Evolutionary conservation across 1,284 basidiomycete species (phyloP).

Genomic region (Ustilago xerochloae): DNA sequence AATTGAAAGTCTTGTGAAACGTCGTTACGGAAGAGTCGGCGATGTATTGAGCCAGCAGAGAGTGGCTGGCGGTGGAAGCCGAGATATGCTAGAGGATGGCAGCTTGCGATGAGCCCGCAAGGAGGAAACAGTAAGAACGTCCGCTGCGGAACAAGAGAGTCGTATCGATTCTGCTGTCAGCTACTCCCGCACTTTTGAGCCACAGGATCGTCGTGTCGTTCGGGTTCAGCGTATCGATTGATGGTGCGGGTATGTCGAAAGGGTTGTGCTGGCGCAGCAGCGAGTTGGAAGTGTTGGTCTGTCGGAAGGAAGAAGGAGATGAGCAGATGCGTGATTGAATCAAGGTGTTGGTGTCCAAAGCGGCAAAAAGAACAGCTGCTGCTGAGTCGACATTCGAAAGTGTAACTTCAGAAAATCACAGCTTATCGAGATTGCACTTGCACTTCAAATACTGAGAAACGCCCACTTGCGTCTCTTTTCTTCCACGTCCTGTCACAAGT

Average conservation of each 20-base stretch:
- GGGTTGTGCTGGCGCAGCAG: neutral
- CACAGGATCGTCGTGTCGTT: neutral
- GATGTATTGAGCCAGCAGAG: neutral
- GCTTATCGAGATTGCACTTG: conserved; percentile 1
- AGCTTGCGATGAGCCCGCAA: neutral
- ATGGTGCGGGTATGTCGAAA: neutral
- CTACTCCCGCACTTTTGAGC: neutral
- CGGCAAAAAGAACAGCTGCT: neutral
- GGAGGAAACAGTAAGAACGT: no score
- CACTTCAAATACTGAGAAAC: neutral
- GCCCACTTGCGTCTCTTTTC: neutral
- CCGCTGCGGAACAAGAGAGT: neutral
- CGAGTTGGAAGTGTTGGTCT: neutral
- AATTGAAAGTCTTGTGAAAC: no score
- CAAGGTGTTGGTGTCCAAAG: neutral
- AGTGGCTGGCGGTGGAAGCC: neutral
- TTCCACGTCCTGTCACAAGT: neutral
- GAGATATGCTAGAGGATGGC: neutral
- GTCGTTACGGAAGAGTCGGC: no score
- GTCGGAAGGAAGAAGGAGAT: neutral
- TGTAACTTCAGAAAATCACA: conserved; percentile 1
- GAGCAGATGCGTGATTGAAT: neutral
- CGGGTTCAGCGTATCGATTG: neutral
- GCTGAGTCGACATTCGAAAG: conserved; percentile 10
- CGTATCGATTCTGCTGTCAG: neutral